Conservation (phyloP, 2,329 filamentous ascomycete species). For the Epichloe bromicola region DNA sequence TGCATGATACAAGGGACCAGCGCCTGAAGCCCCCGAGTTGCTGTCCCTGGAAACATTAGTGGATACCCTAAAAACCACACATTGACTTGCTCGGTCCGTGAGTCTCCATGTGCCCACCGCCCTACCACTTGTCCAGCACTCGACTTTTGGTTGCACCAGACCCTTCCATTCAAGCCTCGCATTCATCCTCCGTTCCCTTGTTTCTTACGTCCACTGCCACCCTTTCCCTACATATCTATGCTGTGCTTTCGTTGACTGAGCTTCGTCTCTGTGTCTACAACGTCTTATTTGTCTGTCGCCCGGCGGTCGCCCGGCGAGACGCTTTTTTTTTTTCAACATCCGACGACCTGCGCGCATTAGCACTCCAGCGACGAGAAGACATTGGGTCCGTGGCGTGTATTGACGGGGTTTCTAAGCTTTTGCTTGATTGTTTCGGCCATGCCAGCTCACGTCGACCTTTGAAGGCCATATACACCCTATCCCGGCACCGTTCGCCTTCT, state of each 20-base stretch:
- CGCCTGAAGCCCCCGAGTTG: too few species aligned
- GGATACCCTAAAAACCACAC: too few species aligned
- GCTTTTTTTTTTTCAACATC: background rate
- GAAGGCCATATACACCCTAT: background rate
- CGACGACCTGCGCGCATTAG: background rate
- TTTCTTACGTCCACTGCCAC: background rate
- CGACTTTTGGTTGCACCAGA: background rate
- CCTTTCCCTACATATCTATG: background rate
- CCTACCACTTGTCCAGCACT: background rate
- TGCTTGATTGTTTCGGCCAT: background rate
- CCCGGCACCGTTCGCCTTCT: background rate
- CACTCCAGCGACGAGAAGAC: background rate
- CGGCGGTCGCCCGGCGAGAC: background rate
- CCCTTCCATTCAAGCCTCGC: background rate
- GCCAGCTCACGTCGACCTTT: background rate
- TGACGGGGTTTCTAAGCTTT: background rate
- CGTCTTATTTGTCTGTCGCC: background rate
- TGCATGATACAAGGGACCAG: too few species aligned
- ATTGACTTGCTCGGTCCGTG: too few species aligned
- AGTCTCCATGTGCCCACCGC: constrained; percentile 1
- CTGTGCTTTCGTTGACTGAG: background rate
- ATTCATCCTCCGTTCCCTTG: background rate
- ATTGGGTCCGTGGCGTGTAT: background rate
- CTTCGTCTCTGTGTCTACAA: background rate
- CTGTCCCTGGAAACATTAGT: too few species aligned